Conservation (phyloP, 2,329 filamentous ascomycete genomes). For the Aspergillus sp. region DNA sequence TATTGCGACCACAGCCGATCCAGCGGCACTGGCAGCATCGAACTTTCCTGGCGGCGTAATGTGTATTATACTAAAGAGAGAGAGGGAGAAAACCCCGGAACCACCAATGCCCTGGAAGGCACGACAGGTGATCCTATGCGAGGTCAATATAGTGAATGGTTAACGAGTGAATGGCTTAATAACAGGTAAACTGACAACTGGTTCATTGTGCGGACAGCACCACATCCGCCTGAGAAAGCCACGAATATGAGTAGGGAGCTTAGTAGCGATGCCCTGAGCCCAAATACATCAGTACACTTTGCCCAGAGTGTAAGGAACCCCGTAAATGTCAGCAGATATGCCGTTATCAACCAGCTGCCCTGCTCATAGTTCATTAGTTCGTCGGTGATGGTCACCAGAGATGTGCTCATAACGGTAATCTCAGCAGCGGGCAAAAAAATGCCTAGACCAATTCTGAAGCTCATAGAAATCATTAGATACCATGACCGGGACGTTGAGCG, state of each 20-base stretch:
- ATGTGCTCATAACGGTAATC: background rate
- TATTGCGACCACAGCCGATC: constrained; percentile 56
- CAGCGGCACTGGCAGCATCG: constrained; percentile 59
- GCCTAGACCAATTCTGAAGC: background rate
- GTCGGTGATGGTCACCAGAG: background rate
- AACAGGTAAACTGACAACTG: constrained; percentile 33
- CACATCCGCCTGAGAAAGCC: constrained; percentile 49
- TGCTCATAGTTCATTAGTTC: constrained; percentile 12
- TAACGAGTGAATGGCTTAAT: background rate
- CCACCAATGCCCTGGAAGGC: constrained; percentile 54
- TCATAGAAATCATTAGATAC: background rate
- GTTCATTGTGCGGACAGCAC: constrained; percentile 39
- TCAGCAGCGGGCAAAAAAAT: background rate
- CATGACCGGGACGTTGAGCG: background rate
- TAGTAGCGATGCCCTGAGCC: constrained; percentile 49
- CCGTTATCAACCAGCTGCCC: constrained; percentile 53
- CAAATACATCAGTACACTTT: constrained; percentile 65
- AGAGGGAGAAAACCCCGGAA: constrained; percentile 65
- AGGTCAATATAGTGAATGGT: background rate
- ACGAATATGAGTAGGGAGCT: constrained; percentile 52
- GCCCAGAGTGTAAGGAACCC: constrained; percentile 62
- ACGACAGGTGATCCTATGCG: constrained; percentile 56
- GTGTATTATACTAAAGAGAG: constrained; percentile 62
- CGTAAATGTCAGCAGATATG: constrained; percentile 56
- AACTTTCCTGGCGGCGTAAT: constrained; percentile 56